Percentiles rank a stretch among this genome's conserved stretches.
Evolutionary conservation across 2,329 filamentous ascomycete genomes (phyloP).

Genomic region (Apiospora koreana): DNA sequence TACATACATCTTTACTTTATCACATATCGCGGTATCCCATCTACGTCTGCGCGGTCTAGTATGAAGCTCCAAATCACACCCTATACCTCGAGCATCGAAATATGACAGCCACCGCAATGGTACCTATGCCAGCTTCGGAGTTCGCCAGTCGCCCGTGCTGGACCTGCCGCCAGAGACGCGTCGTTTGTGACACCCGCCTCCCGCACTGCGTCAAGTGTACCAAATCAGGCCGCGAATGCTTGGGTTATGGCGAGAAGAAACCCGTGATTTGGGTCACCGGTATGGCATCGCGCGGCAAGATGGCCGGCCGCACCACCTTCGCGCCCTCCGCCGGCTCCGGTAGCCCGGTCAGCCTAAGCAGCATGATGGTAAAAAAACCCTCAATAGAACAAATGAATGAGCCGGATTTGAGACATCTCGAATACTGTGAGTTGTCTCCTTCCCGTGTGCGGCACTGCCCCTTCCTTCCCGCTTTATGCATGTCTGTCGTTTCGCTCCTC

Average conservation of each 20-base stretch:
- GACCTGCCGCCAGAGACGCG: slow-evolving; percentile 18
- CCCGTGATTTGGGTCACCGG: slow-evolving; percentile 15
- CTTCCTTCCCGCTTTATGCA: not conserved
- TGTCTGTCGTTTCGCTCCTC: not conserved
- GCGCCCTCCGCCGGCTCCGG: not conserved
- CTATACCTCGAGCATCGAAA: not conserved
- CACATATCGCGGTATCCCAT: not conserved
- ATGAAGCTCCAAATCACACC: not conserved
- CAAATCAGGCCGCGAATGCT: slow-evolving; percentile 14
- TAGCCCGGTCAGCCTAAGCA: not conserved
- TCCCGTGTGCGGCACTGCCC: not conserved
- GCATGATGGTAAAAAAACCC: not conserved
- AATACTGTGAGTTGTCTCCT: slow-evolving; percentile 9
- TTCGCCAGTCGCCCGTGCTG: slow-evolving; percentile 15
- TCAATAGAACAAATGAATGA: not conserved
- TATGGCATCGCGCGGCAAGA: slow-evolving; percentile 15
- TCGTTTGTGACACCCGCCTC: slow-evolving; percentile 17
- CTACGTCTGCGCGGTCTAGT: not conserved
- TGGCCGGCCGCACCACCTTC: slow-evolving; percentile 11
- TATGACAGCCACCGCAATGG: not conserved
- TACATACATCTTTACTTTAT: too few species aligned
- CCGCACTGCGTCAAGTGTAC: slow-evolving; percentile 18
- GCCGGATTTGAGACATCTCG: slow-evolving; percentile 3
- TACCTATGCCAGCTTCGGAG: not conserved
- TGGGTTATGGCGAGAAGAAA: slow-evolving; percentile 14